Percentiles rank a stretch among this genome's conserved stretches.
phyloP scores from a whole-genome alignment of 108 stramenopile species.

The Heterococcus sp. region DNA sequence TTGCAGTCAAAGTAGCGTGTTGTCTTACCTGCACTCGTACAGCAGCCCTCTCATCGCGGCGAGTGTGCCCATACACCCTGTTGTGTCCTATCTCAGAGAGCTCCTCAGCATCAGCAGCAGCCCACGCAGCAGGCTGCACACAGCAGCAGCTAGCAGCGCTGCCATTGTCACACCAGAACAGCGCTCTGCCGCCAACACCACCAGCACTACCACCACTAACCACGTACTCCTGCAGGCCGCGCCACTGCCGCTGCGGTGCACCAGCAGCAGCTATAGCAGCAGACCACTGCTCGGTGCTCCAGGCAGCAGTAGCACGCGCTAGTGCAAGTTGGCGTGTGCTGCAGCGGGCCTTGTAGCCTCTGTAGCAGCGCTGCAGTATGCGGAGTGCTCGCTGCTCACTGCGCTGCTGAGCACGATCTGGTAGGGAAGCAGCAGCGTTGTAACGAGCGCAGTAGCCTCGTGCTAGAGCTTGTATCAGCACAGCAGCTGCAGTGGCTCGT shows the following conservation, averaged over 20 bases:
- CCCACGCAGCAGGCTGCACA: background rate
- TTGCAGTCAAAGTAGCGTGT: no score
- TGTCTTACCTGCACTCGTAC: no score
- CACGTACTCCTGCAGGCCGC: background rate
- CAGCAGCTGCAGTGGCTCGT: no score
- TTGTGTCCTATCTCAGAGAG: no score
- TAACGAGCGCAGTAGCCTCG: no score
- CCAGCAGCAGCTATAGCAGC: background rate
- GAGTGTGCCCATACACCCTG: no score
- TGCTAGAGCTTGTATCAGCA: background rate
- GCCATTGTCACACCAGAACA: background rate
- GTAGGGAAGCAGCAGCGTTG: no score
- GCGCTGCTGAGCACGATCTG: no score
- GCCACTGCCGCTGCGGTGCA: background rate
- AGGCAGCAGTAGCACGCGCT: background rate
- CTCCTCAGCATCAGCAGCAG: background rate
- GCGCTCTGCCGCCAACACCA: background rate
- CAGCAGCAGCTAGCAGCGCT: background rate
- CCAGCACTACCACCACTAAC: background rate
- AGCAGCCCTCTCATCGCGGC: no score
- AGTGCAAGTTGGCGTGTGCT: background rate
- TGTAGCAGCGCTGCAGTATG: background rate
- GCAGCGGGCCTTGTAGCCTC: background rate
- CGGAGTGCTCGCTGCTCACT: no score
- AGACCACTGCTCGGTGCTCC: background rate